A percentile compares a stretch with the other conserved stretches of the same genome.
Evolutionary conservation across 1,139 yeast species (phyloP).

Genomic region (Pneumocystis carinii): DNA sequence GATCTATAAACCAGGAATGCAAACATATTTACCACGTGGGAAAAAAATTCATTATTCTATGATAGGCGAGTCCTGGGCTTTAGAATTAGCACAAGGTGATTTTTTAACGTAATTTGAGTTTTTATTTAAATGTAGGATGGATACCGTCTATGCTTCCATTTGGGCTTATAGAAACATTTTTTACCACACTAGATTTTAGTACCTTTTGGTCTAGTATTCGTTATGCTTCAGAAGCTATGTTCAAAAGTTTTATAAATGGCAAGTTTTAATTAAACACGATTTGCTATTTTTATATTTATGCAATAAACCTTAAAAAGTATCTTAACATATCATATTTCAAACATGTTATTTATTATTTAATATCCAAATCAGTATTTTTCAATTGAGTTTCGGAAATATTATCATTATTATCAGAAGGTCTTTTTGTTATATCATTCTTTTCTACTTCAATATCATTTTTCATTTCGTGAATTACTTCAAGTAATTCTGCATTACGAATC

Average conservation of each 20-base stretch:
- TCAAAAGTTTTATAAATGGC: constrained; percentile 47
- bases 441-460: background rate
- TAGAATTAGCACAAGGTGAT: constrained; percentile 77
- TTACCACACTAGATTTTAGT: constrained; percentile 64
- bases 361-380: background rate
- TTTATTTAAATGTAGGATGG: constrained; percentile 37
- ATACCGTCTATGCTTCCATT: constrained; percentile 96
- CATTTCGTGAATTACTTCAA: background rate
- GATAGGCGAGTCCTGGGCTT: constrained; percentile 60
- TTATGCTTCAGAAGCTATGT: constrained; percentile 68
- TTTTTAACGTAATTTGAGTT: background rate
- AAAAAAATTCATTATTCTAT: constrained; percentile 67
- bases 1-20: constrained; percentile 30
- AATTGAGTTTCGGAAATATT: background rate
- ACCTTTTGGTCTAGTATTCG: constrained; percentile 55
- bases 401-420: background rate
- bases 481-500: background rate
- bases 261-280: constrained; percentile 34
- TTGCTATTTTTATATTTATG: background rate
- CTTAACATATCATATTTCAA: background rate
- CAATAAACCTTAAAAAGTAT: background rate
- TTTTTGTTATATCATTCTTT: background rate
- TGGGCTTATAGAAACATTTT: constrained; percentile 67
- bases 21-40: constrained; percentile 63
- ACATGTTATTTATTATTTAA: background rate